Conservation (phyloP, 257 asterid species). For the Thymus mandschuricus region DNA sequence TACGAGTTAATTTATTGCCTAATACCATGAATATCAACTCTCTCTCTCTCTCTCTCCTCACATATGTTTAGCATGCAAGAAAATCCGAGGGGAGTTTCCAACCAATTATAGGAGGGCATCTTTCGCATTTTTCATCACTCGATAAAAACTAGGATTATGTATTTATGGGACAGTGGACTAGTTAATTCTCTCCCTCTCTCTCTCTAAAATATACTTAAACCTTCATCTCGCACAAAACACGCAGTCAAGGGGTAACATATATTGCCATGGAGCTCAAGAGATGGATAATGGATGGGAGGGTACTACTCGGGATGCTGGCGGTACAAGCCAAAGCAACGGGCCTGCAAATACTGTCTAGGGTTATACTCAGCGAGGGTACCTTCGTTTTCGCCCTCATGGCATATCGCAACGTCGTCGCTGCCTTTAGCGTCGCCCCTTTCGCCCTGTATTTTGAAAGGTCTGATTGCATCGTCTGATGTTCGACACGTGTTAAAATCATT, state of each 20-base stretch:
- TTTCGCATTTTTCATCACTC: background rate
- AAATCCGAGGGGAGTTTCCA: background rate
- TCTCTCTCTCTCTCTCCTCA: background rate
- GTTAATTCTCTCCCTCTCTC: background rate
- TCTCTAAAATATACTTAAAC: too few relatives aligned
- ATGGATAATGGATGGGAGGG: constrained; percentile 33
- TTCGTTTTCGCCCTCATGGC: constrained; percentile 56
- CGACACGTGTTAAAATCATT: too few relatives aligned
- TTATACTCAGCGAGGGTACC: constrained; percentile 49
- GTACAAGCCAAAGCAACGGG: constrained; percentile 62
- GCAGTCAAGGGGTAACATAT: background rate
- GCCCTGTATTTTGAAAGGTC: constrained; percentile 66
- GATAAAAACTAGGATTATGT: constrained; percentile 12
- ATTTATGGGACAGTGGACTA: background rate
- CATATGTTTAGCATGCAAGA: background rate
- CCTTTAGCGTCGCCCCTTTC: constrained; percentile 49
- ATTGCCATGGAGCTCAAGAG: constrained; percentile 34
- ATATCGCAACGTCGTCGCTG: constrained; percentile 60
- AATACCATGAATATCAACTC: background rate
- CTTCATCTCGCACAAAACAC: background rate
- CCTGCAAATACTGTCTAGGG: constrained; percentile 61
- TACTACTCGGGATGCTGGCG: constrained; percentile 49
- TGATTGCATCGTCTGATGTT: too few relatives aligned
- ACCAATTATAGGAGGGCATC: background rate
- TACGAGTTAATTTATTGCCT: too few relatives aligned